phyloP scores from a whole-genome alignment of 192 early-diverging fungal genomes.

The Coemansia sp. region DNA sequence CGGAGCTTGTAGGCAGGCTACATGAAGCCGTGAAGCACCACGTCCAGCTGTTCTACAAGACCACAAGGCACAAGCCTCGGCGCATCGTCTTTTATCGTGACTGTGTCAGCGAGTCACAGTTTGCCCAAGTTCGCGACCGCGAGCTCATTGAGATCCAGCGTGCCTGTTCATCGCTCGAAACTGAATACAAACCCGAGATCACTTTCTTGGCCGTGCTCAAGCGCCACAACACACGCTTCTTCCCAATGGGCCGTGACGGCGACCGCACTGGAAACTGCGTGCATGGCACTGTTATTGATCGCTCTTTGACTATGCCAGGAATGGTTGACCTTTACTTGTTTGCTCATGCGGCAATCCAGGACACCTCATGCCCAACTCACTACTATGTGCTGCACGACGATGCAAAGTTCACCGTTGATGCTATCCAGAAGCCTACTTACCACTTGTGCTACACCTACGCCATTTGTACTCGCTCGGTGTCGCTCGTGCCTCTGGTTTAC shows the following conservation, averaged over 20 bases:
- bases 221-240: constrained; percentile 79
- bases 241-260: constrained; percentile 62
- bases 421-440: constrained; percentile 84
- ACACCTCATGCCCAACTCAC: constrained; percentile 87
- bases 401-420: constrained; percentile 72
- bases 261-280: constrained; percentile 78
- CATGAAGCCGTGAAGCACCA: constrained; percentile 59
- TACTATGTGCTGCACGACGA: constrained; percentile 94
- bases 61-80: constrained; percentile 60
- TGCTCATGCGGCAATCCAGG: constrained; percentile 88
- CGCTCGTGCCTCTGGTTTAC: constrained; percentile 86
- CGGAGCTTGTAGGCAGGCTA: constrained; percentile 74
- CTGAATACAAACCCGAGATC: constrained; percentile 69
- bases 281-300: constrained; percentile 82
- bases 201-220: constrained; percentile 74
- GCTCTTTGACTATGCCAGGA: constrained; percentile 68
- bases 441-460: constrained; percentile 87
- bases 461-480: constrained; percentile 82
- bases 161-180: constrained; percentile 63
- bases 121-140: constrained; percentile 62
- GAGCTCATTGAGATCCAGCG: constrained; percentile 74
- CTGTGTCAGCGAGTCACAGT: constrained; percentile 88
- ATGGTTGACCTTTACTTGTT: constrained; percentile 88
- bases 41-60: constrained; percentile 61
- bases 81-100: constrained; percentile 88